Percentiles rank a stretch among this genome's conserved stretches.
Evolutionary conservation across 78 protist species (phyloP).

Genomic region (Planoprotostelium fungivorum): DNA sequence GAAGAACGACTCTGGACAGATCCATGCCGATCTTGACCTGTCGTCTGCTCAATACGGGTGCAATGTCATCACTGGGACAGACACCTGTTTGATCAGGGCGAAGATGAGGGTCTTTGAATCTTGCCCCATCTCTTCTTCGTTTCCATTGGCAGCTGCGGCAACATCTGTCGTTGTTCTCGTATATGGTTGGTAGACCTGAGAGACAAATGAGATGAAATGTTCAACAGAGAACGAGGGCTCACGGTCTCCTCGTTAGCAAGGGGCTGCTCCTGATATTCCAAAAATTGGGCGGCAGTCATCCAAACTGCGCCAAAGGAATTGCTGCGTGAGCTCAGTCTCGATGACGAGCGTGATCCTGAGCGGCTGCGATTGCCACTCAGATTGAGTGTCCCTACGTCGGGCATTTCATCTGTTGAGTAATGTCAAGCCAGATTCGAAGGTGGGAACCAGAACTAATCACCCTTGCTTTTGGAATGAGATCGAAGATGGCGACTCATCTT

Average conservation of each 20-base stretch:
- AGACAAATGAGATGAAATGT: neutral
- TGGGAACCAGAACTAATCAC: neutral
- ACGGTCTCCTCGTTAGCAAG: neutral
- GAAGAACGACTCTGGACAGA: constrained; percentile 80
- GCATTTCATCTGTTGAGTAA: neutral
- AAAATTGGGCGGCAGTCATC: neutral
- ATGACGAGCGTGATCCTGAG: neutral
- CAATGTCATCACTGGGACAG: neutral
- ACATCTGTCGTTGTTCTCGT: neutral
- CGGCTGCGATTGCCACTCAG: neutral
- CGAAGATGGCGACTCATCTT: neutral
- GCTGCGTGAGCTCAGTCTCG: neutral
- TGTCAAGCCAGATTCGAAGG: neutral
- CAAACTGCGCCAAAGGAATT: neutral
- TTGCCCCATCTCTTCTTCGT: neutral
- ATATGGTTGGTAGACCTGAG: neutral
- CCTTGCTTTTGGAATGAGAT: neutral
- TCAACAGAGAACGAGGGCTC: neutral
- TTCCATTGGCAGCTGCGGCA: neutral
- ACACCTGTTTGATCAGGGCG: neutral
- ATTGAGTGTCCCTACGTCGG: neutral
- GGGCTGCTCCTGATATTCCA: neutral
- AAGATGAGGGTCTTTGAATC: neutral
- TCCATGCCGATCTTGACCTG: constrained; percentile 79
- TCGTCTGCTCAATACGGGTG: neutral